These are phyloP conservation scores for Malassezia arunalokei DNA, from an alignment of 1,284 basidiomycete species.

Conservation along the genomic window DNA sequence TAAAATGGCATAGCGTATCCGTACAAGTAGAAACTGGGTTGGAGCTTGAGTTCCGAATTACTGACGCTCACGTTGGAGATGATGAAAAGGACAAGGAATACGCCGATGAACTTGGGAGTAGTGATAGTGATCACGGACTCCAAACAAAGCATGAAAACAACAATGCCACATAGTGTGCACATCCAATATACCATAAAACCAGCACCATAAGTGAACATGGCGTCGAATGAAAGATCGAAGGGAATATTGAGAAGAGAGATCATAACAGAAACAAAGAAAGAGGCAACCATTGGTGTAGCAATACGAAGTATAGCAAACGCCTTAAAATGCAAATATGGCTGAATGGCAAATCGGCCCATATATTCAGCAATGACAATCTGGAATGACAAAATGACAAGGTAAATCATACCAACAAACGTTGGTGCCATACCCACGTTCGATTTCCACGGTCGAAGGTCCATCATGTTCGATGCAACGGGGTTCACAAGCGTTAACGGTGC, in stretches of 20 bases:
- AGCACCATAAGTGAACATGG: conserved; percentile 27
- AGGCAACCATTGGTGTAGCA: conserved; percentile 19
- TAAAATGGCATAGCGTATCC: conserved; percentile 40
- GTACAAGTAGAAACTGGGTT: conserved; percentile 27
- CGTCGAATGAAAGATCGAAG: conserved; percentile 32
- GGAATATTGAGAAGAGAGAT: conserved; percentile 33
- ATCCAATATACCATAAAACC: conserved; percentile 39
- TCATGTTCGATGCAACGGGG: conserved; percentile 52
- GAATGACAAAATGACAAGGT: conserved; percentile 55
- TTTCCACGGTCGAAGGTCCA: conserved; percentile 59
- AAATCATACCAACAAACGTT: conserved; percentile 64
- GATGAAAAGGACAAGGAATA: conserved; percentile 31
- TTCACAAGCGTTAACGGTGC: conserved; percentile 55
- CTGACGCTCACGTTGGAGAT: conserved; percentile 35
- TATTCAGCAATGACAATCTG: conserved; percentile 33
- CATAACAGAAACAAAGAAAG: conserved; percentile 35
- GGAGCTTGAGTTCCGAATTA: conserved; percentile 25
- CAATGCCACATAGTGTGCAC: conserved; percentile 29
- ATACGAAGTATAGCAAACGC: conserved; percentile 32
- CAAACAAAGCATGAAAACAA: conserved; percentile 27
- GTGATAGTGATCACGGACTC: conserved; percentile 31
- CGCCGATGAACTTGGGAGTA: conserved; percentile 30
- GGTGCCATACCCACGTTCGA: conserved; percentile 61
- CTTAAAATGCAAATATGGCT: conserved; percentile 24
- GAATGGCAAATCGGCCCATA: conserved; percentile 20